phyloP scores from a whole-genome alignment of 495 filamentous ascomycete species.

The Penicillium alfredii region DNA sequence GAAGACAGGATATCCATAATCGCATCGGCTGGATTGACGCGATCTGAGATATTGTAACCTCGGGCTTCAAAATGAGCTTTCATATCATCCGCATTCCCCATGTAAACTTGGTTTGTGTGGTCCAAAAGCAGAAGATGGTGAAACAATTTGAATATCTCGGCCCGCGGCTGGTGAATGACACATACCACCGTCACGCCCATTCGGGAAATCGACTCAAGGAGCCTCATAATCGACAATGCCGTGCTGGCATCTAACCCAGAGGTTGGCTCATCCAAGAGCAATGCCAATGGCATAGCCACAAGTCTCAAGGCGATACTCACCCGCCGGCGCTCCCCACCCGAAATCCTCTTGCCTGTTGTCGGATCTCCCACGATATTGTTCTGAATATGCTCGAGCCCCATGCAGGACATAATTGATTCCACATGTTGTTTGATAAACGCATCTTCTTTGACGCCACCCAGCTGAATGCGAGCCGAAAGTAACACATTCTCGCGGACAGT shows the following conservation, averaged over 20 bases:
- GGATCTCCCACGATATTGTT: constrained; percentile 65
- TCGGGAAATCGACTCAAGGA: constrained; percentile 60
- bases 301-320: constrained; percentile 40
- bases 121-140: constrained; percentile 74
- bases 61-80: constrained; percentile 65
- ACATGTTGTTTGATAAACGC: constrained; percentile 36
- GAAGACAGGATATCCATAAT: constrained; percentile 15
- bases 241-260: constrained; percentile 71
- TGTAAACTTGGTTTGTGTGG: constrained; percentile 62
- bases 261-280: constrained; percentile 72
- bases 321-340: constrained; percentile 73
- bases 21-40: constrained; percentile 14
- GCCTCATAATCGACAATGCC: constrained; percentile 57
- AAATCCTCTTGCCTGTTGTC: constrained; percentile 59
- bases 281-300: constrained; percentile 58
- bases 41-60: constrained; percentile 47
- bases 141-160: constrained; percentile 70
- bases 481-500: constrained; percentile 50
- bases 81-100: constrained; percentile 58
- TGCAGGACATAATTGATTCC: constrained; percentile 37
- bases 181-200: constrained; percentile 65
- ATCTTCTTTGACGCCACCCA: constrained; percentile 16
- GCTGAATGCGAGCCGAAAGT: constrained; percentile 45
- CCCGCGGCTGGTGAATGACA: constrained; percentile 70
- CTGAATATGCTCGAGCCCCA: constrained; percentile 46